Evolutionary conservation across 2,329 filamentous ascomycete genomes (phyloP), one percentile per base, ranked within the genome.

Genomic region (Pyricularia sp.): DNA sequence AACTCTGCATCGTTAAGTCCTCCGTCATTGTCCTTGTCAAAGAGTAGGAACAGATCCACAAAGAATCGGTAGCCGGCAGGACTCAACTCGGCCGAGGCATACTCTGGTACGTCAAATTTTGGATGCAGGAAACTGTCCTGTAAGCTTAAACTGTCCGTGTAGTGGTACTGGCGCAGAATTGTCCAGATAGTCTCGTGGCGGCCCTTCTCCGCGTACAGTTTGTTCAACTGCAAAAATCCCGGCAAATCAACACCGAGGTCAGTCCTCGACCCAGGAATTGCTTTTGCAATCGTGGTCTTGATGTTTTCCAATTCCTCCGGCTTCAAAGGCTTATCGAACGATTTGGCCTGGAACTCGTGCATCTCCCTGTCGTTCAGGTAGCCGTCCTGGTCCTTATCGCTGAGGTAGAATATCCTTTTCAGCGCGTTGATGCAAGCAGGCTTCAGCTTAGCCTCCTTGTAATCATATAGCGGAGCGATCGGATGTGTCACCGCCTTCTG

Each of bases 171-270:
- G 65, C 94, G 86, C 67, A 99, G 78, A 66, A 99, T 97, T 67
- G 96, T 92, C 94, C 94, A 99, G 59, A 97, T 94, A 0, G 94
- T 99, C 77, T 99, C 94, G 73, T 99, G 94, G 13, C 94, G 89
- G 13, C 94, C 94, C 74, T 97, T 97, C 74, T 97, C 93, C 0
- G 93, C 94, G 73, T 97, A 99, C 66, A 97, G 85, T 76, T 93
- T 96, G 78, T 97, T 97, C 53, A 99, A 79, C 69, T 93, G 85
- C 62, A 99, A 77, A 71, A 99, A 99, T 0, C 91, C 93, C 49
- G 82, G 83, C 69, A 90, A 84, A 68, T 93, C 89, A 68, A 99
- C 90, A 1, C 93, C 94, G 57, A 81, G 84, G 33, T 86, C 82
- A 2, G 84, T 81, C 28, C 85, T 82, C 0, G 86, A 84, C 3